A percentile compares a stretch with the other conserved stretches of the same genome.
Evolutionary conservation across 2,329 filamentous ascomycete species (phyloP).

Genomic region (Amauroascus niger): DNA sequence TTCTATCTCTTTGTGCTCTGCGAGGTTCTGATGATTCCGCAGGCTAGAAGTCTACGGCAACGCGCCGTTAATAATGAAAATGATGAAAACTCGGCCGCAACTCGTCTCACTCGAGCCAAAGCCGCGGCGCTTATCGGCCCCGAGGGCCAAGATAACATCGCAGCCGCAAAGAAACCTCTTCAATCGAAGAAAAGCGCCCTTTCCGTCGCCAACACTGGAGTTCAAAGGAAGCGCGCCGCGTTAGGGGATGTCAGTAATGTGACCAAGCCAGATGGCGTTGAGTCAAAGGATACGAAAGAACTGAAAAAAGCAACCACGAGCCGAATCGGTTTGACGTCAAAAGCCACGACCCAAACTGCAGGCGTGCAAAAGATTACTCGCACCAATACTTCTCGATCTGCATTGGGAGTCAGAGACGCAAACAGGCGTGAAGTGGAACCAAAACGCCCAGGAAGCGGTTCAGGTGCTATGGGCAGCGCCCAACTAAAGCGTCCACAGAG

Average conservation of each 20-base stretch:
- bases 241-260: slow-evolving; percentile 95
- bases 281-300: slow-evolving; percentile 42
- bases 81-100: slow-evolving; percentile 72
- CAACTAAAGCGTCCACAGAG: slow-evolving; percentile 57
- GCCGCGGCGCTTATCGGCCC: slow-evolving; percentile 55
- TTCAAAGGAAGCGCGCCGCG: slow-evolving; percentile 66
- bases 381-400: slow-evolving; percentile 52
- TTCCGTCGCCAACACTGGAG: slow-evolving; percentile 40
- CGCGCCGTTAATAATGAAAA: slow-evolving; percentile 83
- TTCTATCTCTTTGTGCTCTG: slow-evolving; percentile 12
- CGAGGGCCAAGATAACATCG: slow-evolving; percentile 47
- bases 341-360: slow-evolving; percentile 65
- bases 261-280: slow-evolving; percentile 57
- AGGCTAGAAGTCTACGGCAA: slow-evolving; percentile 62
- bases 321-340: slow-evolving; percentile 64
- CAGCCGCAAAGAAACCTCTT: slow-evolving; percentile 52
- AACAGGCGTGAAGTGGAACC: slow-evolving; percentile 56
- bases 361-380: slow-evolving; percentile 65
- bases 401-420: slow-evolving; percentile 55
- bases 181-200: slow-evolving; percentile 58
- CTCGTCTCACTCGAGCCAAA: slow-evolving; percentile 88
- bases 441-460: slow-evolving; percentile 65
- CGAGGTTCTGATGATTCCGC: slow-evolving; percentile 35
- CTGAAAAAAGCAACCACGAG: slow-evolving; percentile 61
- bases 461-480: slow-evolving; percentile 53